Conservation (phyloP, 2,329 filamentous ascomycete genomes). For the Corinectria fuckeliana region DNA sequence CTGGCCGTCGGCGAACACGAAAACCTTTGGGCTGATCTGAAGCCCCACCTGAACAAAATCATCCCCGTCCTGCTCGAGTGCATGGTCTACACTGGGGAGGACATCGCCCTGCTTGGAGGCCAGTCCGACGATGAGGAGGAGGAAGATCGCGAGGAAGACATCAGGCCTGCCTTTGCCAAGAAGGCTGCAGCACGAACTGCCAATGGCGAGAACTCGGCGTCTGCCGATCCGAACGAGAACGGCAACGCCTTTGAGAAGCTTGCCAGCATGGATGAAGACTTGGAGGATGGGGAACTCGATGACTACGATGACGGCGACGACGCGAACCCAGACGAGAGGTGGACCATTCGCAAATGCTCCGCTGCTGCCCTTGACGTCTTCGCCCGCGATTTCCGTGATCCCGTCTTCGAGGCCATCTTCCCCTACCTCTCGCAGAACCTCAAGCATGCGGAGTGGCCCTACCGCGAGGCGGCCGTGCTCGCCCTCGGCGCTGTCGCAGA, state of each 20-base stretch:
- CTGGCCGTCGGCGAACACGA: conserved; percentile 89
- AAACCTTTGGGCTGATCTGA: conserved; percentile 76
- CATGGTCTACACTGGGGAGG: conserved; percentile 97
- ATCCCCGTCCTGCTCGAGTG: conserved; percentile 90
- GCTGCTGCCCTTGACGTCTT: conserved; percentile 95
- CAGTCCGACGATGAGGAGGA: conserved; percentile 89
- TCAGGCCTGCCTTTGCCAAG: conserved; percentile 91
- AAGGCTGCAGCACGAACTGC: conserved; percentile 64
- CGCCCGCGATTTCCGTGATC: conserved; percentile 84
- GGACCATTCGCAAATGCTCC: conserved; percentile 97
- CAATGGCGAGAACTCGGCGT: conserved; percentile 57
- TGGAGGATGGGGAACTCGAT: conserved; percentile 88
- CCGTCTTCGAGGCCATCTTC: conserved; percentile 89
- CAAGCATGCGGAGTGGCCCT: conserved; percentile 86
- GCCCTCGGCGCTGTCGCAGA: conserved; percentile 94
- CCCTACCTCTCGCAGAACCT: conserved; percentile 92
- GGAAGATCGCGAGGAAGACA: conserved; percentile 88
- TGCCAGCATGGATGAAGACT: conserved; percentile 70
- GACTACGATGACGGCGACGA: conserved; percentile 78
- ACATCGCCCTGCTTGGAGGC: conserved; percentile 82
- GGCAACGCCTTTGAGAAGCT: conserved; percentile 63
- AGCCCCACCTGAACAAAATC: conserved; percentile 81
- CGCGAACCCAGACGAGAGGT: conserved; percentile 84
- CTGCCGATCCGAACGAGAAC: conserved; percentile 58
- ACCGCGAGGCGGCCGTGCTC: conserved; percentile 91